Conservation (phyloP, 768 basidiomycete species). For the Filobasidium wieringae region DNA sequence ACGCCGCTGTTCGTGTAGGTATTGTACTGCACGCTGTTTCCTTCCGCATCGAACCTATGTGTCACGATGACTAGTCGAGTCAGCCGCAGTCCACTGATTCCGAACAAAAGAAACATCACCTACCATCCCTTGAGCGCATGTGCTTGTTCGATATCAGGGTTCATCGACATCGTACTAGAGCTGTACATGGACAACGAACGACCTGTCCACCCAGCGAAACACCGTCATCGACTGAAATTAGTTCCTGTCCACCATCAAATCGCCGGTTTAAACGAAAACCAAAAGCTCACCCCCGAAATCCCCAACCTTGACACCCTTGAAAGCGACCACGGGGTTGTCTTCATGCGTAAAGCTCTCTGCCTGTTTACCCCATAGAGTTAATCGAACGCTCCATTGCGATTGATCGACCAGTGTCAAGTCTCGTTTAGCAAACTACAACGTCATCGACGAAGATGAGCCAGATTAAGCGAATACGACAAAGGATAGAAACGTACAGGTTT, state of each 20-base stretch:
- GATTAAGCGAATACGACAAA: not conserved
- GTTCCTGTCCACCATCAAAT: too few species aligned
- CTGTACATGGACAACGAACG: conserved; percentile 73
- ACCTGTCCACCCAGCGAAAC: conserved; percentile 45
- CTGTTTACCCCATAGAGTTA: conserved; percentile 93
- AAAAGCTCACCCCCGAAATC: conserved; percentile 71
- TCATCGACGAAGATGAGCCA: too few species aligned
- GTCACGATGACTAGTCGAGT: not conserved
- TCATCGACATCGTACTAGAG: conserved; percentile 65
- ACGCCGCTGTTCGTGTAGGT: conserved; percentile 50
- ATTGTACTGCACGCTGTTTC: conserved; percentile 55
- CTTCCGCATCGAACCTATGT: conserved; percentile 57
- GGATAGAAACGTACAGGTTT: conserved; percentile 46
- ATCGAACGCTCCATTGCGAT: conserved; percentile 59
- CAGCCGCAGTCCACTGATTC: not conserved
- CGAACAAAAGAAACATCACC: conserved; percentile 9
- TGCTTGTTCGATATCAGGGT: conserved; percentile 85
- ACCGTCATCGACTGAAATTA: too few species aligned
- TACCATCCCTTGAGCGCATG: conserved; percentile 77
- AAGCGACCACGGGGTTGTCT: conserved; percentile 64
- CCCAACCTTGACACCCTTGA: conserved; percentile 85
- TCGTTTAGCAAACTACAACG: conserved; percentile 63
- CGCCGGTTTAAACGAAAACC: too few species aligned
- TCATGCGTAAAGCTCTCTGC: conserved; percentile 64
- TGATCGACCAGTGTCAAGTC: conserved; percentile 81